Conservation (phyloP, 2,329 filamentous ascomycete species). For the Corynespora cassiicola region DNA sequence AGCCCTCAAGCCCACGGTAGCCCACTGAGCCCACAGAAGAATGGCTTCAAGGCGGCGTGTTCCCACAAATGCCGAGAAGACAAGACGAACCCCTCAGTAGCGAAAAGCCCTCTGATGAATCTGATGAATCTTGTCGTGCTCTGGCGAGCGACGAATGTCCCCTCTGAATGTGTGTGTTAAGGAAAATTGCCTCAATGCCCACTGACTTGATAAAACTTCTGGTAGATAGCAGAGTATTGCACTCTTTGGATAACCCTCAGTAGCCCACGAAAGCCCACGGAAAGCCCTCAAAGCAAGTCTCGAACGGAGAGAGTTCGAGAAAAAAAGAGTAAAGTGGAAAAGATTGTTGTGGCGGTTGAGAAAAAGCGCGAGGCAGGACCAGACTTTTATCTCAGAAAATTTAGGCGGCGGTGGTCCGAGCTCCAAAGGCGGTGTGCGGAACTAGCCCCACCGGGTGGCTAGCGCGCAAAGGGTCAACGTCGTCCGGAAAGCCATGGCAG, state of each 20-base stretch:
- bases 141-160: conserved; percentile 42
- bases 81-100: conserved; percentile 50
- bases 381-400: conserved; percentile 8
- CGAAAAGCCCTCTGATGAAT: conserved; percentile 48
- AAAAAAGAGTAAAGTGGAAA: conserved; percentile 20
- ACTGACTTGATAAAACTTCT: conserved; percentile 48
- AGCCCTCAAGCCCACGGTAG: conserved; percentile 54
- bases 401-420: conserved; percentile 10
- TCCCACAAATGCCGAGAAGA: conserved; percentile 60
- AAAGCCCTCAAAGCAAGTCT: conserved; percentile 36
- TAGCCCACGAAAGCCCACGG: conserved; percentile 41
- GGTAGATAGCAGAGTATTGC: conserved; percentile 24
- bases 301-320: conserved; percentile 27
- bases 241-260: conserved; percentile 39
- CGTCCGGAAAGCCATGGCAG: conserved; percentile 14
- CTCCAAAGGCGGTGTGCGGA: conserved; percentile 8
- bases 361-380: conserved; percentile 12
- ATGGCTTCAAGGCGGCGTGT: conserved; percentile 56
- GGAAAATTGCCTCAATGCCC: conserved; percentile 48
- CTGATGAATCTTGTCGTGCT: conserved; percentile 45
- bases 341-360: conserved; percentile 23
- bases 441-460: not conserved
- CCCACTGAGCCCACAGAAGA: conserved; percentile 56
- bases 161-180: conserved; percentile 46
- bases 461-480: conserved; percentile 5